Evolutionary conservation across 179 eudicot species (phyloP).

Genomic region (Actinidia arguta): DNA sequence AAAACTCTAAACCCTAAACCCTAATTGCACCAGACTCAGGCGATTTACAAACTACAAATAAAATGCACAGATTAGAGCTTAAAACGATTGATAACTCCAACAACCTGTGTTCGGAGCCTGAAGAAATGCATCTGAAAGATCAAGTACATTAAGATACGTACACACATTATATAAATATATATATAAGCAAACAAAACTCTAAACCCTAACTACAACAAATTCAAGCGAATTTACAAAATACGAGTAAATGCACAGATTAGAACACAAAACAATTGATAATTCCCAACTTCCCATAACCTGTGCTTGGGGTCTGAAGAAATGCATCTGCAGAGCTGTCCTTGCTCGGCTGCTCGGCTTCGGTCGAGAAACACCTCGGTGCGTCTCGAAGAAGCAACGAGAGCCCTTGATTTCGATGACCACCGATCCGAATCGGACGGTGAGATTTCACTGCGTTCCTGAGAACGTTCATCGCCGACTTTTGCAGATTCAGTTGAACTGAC

Average conservation of each 20-base stretch:
- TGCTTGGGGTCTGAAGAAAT: slow-evolving; percentile 4
- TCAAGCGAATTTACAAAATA: too few relatives aligned
- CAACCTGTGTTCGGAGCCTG: too few relatives aligned
- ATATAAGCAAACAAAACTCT: neutral
- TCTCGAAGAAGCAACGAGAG: slow-evolving; percentile 8
- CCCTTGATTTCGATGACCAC: neutral
- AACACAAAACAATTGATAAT: neutral
- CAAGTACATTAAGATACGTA: too few relatives aligned
- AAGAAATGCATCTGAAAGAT: too few relatives aligned
- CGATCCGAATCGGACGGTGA: neutral
- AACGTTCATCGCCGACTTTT: slow-evolving; percentile 24
- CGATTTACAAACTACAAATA: neutral
- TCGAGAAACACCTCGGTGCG: slow-evolving; percentile 18
- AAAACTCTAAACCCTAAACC: slow-evolving; percentile 4
- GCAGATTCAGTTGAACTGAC: neutral
- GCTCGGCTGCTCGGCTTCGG: slow-evolving; percentile 17
- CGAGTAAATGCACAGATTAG: neutral
- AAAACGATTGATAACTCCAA: neutral
- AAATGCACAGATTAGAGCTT: neutral
- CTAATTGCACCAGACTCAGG: neutral
- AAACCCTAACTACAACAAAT: slow-evolving; percentile 7
- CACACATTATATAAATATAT: too few relatives aligned
- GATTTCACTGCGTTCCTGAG: slow-evolving; percentile 25
- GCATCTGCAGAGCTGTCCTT: neutral
- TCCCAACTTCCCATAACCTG: slow-evolving; percentile 16